Conservation (phyloP, 805 yeast species). For the Starmerella riodocensis region DNA sequence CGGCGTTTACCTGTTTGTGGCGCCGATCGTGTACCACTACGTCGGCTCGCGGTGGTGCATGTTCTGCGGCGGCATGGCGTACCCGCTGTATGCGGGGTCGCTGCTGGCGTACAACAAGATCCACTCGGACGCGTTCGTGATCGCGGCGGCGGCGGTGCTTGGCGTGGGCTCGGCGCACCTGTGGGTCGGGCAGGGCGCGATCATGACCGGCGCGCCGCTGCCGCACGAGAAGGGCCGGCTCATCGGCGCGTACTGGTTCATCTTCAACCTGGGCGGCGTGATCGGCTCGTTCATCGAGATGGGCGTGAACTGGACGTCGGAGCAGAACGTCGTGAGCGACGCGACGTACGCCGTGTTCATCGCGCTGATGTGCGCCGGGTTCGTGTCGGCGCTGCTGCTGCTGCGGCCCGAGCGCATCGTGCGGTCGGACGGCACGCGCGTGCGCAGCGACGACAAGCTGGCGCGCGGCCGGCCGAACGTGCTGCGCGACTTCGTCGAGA, state of each 20-base stretch:
- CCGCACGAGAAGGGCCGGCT: slow-evolving; percentile 40
- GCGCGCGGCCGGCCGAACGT: slow-evolving; percentile 28
- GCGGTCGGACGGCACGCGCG: slow-evolving; percentile 13
- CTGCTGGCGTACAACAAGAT: slow-evolving; percentile 38
- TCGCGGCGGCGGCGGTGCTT: slow-evolving; percentile 45
- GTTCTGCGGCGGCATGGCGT: slow-evolving; percentile 43
- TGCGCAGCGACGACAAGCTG: slow-evolving; percentile 2
- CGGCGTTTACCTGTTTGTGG: slow-evolving; percentile 23
- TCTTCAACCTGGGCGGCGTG: slow-evolving; percentile 51
- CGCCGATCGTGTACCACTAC: slow-evolving; percentile 24
- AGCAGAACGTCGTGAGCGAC: slow-evolving; percentile 30
- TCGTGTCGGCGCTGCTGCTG: slow-evolving; percentile 25
- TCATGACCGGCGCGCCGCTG: slow-evolving; percentile 42
- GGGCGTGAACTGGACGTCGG: slow-evolving; percentile 37
- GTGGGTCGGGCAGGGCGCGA: slow-evolving; percentile 49
- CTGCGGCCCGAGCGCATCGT: slow-evolving; percentile 9
- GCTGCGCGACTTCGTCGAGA: slow-evolving; percentile 30
- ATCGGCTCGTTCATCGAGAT: slow-evolving; percentile 46
- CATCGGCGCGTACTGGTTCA: slow-evolving; percentile 45
- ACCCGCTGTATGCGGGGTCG: slow-evolving; percentile 41
- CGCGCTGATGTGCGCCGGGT: slow-evolving; percentile 39
- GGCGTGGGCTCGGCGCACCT: slow-evolving; percentile 43
- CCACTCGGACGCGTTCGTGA: slow-evolving; percentile 38
- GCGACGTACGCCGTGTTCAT: slow-evolving; percentile 45
- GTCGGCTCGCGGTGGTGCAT: slow-evolving; percentile 27